Conservation (phyloP, 1,284 basidiomycete species). For the Agroathelia rolfsii region DNA sequence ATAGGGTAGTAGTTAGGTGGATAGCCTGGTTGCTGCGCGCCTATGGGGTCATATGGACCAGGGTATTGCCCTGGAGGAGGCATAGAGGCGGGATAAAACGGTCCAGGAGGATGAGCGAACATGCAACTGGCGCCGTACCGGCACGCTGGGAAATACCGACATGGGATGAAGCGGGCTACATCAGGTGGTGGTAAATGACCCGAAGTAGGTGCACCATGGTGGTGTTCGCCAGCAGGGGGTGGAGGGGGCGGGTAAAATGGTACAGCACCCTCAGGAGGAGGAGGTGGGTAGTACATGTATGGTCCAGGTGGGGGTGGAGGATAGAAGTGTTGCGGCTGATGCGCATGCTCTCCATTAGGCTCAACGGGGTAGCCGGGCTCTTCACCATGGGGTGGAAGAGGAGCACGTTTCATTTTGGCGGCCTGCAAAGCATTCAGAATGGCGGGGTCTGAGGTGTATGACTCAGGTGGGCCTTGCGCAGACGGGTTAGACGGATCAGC, state of each 20-base stretch:
- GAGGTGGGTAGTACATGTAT: slow-evolving; percentile 58
- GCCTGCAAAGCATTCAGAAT: slow-evolving; percentile 55
- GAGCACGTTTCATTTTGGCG: slow-evolving; percentile 30
- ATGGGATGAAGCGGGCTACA: slow-evolving; percentile 87
- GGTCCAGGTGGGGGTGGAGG: slow-evolving; percentile 40
- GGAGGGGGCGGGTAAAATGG: slow-evolving; percentile 42
- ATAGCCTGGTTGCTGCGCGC: slow-evolving; percentile 43
- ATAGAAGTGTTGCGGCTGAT: slow-evolving; percentile 35
- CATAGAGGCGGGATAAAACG: slow-evolving; percentile 57
- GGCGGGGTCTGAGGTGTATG: slow-evolving; percentile 53
- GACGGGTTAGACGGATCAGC: slow-evolving; percentile 59
- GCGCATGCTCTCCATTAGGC: slow-evolving; percentile 31
- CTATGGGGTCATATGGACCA: slow-evolving; percentile 55
- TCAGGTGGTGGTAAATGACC: slow-evolving; percentile 87
- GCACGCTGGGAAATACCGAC: slow-evolving; percentile 85
- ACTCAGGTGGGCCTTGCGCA: slow-evolving; percentile 50
- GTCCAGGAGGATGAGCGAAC: slow-evolving; percentile 70
- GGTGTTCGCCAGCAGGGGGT: slow-evolving; percentile 26
- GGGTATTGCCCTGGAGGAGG: slow-evolving; percentile 61
- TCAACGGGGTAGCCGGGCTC: slow-evolving; percentile 41
- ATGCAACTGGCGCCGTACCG: slow-evolving; percentile 80
- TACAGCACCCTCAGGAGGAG: slow-evolving; percentile 44
- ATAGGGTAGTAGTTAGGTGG: slow-evolving; percentile 52
- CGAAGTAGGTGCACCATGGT: slow-evolving; percentile 29
- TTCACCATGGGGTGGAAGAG: slow-evolving; percentile 25